Percentiles rank a stretch among this genome's conserved stretches.
phyloP scores from a whole-genome alignment of 352 stramenopile species.

The Globisporangium nodosum region DNA sequence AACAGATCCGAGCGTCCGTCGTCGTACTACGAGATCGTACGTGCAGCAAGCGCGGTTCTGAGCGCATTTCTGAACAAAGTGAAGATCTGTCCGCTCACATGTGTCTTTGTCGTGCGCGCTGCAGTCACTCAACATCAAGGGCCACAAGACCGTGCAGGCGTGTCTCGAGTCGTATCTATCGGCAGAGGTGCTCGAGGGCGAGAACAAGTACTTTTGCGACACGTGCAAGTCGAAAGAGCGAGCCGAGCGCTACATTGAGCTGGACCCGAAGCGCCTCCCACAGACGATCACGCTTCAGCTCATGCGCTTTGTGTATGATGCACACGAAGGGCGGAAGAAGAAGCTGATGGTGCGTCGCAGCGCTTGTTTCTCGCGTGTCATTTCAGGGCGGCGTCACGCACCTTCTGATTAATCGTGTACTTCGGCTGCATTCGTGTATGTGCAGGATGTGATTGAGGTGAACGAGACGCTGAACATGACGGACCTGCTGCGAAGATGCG shows the following conservation, averaged over 20 bases:
- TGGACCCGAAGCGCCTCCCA: constrained; percentile 48
- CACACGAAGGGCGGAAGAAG: constrained; percentile 65
- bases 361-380: background rate
- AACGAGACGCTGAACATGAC: constrained; percentile 75
- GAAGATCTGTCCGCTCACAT: background rate
- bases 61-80: background rate
- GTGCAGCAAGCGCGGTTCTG: constrained; percentile 4
- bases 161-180: constrained; percentile 71
- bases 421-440: background rate
- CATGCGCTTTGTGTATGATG: constrained; percentile 85
- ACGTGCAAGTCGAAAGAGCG: constrained; percentile 70
- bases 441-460: constrained; percentile 81
- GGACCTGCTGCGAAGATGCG: constrained; percentile 42
- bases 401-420: background rate
- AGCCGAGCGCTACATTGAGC: constrained; percentile 65
- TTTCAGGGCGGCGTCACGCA: background rate
- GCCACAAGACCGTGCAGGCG: constrained; percentile 62
- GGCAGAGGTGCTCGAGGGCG: constrained; percentile 67
- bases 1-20: constrained; percentile 56
- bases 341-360: constrained; percentile 63
- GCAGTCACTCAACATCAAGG: constrained; percentile 83
- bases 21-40: constrained; percentile 80
- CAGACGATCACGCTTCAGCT: constrained; percentile 77
- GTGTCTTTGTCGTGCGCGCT: background rate
- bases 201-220: constrained; percentile 88